Conservation (phyloP, 2,329 filamentous ascomycete species). For the Diatrype stigma region DNA sequence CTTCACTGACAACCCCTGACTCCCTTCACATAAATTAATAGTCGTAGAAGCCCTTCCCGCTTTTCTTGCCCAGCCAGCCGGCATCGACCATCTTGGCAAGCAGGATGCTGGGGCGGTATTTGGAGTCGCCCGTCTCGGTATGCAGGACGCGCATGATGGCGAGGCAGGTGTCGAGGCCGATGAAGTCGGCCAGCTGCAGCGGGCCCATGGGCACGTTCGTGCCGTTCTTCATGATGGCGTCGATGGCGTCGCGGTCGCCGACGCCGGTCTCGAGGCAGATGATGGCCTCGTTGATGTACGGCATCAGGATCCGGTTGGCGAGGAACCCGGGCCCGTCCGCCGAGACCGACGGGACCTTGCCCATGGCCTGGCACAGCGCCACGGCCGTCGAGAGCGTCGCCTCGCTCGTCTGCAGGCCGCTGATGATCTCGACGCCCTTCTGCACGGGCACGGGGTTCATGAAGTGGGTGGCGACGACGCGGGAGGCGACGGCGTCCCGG, state of each 20-base stretch:
- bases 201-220: conserved; percentile 99
- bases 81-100: conserved; percentile 96
- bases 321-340: conserved; percentile 91
- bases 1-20: too few relatives aligned
- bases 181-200: conserved; percentile 90
- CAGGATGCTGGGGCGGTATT: conserved; percentile 86
- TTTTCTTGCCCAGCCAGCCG: conserved; percentile 97
- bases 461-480: conserved; percentile 94
- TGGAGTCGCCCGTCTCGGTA: conserved; percentile 87
- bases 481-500: conserved; percentile 59
- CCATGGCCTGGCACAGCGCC: conserved; percentile 85
- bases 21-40: conserved; percentile 58
- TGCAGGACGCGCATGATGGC: conserved; percentile 96
- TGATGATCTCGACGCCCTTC: conserved; percentile 97
- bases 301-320: conserved; percentile 96
- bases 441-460: conserved; percentile 99
- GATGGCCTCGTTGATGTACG: conserved; percentile 95
- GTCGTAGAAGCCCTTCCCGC: conserved; percentile 91
- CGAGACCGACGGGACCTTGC: conserved; percentile 83
- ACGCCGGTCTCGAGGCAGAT: conserved; percentile 94
- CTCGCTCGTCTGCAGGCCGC: conserved; percentile 83
- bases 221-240: conserved; percentile 98
- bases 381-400: conserved; percentile 78
- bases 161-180: conserved; percentile 91
- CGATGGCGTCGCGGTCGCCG: conserved; percentile 84